Evolutionary conservation across 805 yeast species (phyloP).

Genomic region (Saccharomycopsis guyanensis): DNA sequence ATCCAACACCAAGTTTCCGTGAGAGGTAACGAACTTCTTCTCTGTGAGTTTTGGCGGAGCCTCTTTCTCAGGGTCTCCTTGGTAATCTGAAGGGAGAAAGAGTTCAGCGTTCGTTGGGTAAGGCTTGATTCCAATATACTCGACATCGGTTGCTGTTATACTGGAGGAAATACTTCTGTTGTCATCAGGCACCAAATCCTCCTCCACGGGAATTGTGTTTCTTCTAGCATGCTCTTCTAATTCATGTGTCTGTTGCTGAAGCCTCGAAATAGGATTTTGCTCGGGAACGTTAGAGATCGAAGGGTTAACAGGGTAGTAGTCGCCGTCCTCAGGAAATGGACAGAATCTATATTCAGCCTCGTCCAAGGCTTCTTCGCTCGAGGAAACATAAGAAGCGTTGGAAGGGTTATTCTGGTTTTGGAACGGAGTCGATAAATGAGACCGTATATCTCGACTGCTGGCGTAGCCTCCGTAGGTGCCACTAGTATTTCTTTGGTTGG

Average conservation of each 20-base stretch:
- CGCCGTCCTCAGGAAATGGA: constrained; percentile 17
- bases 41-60: neutral
- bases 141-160: constrained; percentile 1
- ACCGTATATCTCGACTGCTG: neutral
- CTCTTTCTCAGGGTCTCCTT: neutral
- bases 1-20: neutral
- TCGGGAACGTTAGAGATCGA: neutral
- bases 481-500: too few species aligned
- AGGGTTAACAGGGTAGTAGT: constrained; percentile 5
- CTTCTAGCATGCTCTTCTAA: constrained; percentile 4
- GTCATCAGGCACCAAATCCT: neutral
- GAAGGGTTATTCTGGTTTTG: neutral
- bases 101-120: neutral
- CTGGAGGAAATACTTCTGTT: neutral
- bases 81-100: neutral
- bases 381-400: neutral
- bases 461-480: neutral
- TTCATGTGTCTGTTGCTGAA: neutral
- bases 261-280: neutral
- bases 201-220: neutral
- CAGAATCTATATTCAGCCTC: constrained; percentile 17
- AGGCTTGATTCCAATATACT: neutral
- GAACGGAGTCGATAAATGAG: constrained; percentile 9
- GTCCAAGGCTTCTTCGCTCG: constrained; percentile 20
- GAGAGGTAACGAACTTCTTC: neutral